These are phyloP conservation scores for Spergularia azorica DNA, from an alignment of 179 eudicot species.

Conservation along the genomic window DNA sequence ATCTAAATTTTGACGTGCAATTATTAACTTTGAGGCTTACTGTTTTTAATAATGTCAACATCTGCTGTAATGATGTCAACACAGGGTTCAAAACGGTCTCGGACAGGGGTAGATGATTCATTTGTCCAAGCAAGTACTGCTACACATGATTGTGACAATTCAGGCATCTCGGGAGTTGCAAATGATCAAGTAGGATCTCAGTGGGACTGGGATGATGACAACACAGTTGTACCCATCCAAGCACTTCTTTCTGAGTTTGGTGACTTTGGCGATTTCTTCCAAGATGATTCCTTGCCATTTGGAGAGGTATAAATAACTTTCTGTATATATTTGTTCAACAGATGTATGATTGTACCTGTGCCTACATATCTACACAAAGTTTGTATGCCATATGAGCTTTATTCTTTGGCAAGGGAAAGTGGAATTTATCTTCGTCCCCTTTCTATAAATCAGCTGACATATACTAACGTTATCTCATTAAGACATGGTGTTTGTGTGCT, in stretches of 20 bases:
- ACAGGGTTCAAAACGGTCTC: conserved; percentile 88
- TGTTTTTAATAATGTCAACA: conserved; percentile 1
- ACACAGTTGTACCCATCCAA: conserved; percentile 70
- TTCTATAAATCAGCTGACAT: background rate
- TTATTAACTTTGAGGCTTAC: background rate
- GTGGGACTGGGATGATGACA: conserved; percentile 97
- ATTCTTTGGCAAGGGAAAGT: background rate
- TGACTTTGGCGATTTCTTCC: conserved; percentile 95
- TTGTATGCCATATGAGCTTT: background rate
- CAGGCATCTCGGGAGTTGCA: conserved; percentile 52
- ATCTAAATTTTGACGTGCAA: conserved; percentile 2
- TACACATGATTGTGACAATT: conserved; percentile 56
- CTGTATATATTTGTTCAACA: background rate
- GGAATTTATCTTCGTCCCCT: background rate
- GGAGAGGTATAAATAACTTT: conserved; percentile 70
- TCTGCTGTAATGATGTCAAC: conserved; percentile 11
- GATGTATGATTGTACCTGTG: conserved; percentile 7
- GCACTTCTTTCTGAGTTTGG: conserved; percentile 95
- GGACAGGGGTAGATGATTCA: conserved; percentile 64
- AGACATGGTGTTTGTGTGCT: background rate
- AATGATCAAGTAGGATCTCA: conserved; percentile 54
- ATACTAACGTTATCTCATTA: background rate
- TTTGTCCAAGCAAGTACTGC: conserved; percentile 61
- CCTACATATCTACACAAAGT: background rate
- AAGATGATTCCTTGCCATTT: conserved; percentile 78